Evolutionary conservation across 768 basidiomycete species (phyloP).

Genomic region (Tricholoma hemisulphureum): DNA sequence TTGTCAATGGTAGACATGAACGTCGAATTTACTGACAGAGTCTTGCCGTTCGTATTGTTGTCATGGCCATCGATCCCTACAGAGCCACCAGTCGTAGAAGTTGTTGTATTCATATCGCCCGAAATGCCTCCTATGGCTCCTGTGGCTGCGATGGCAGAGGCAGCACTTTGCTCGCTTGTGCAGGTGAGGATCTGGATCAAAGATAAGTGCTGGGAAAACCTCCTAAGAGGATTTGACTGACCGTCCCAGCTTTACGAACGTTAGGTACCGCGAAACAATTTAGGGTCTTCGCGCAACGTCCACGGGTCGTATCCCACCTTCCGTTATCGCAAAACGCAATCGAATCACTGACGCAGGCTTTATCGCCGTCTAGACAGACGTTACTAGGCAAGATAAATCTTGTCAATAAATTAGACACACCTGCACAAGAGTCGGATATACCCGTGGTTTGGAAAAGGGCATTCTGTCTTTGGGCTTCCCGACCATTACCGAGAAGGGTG

Average conservation of each 20-base stretch:
- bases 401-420: conserved; percentile 27
- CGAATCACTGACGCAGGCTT: conserved; percentile 43
- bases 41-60: too few species aligned
- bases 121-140: conserved; percentile 45
- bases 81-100: conserved; percentile 7
- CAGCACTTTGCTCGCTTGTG: conserved; percentile 48
- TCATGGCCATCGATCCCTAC: not conserved
- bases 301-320: conserved; percentile 36
- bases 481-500: conserved; percentile 48
- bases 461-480: conserved; percentile 52
- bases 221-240: conserved; percentile 24
- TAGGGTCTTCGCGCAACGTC: conserved; percentile 34
- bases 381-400: not conserved
- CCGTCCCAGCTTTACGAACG: conserved; percentile 41
- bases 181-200: conserved; percentile 44
- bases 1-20: not conserved
- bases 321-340: conserved; percentile 42
- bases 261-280: conserved; percentile 56
- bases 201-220: not conserved
- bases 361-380: conserved; percentile 34
- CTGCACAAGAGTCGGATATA: conserved; percentile 41
- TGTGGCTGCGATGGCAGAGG: conserved; percentile 43
- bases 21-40: not conserved
- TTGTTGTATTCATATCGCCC: conserved; percentile 17
- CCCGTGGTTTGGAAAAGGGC: conserved; percentile 42